Evolutionary conservation across 495 filamentous ascomycete genomes (phyloP), one percentile per base, ranked within the genome.

Genomic region (Tuber indicum): DNA sequence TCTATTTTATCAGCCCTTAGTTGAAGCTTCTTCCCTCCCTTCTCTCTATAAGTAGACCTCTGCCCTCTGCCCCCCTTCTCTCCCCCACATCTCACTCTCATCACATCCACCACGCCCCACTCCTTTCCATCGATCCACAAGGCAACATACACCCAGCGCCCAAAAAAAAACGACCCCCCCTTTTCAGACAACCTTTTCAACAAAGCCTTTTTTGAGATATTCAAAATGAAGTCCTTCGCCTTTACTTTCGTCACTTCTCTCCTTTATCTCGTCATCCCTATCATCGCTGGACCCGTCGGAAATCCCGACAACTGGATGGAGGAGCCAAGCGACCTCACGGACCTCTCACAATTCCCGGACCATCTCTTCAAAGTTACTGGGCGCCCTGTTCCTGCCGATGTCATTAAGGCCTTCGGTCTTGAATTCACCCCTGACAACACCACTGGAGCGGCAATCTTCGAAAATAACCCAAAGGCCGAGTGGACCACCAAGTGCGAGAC

Each of bases 401-500:
- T 66, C 26, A 10, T 66, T 14, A 16, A 66, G 26, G 58, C 58
- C 17, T 66, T 36, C 58, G 58, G 58, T 66, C 58, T 66, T 26
- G 58, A 66, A 36, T 36, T 66, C 26, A 32, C 58, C 32, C 58
- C 26, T 4, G 32, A 17, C 14, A 36, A 66, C 58, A 66, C 58
- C 26, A 66, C 58, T 3, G 58, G 58, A 66, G 26, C 14, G 26
- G 26, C 58, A 66, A 66, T 66, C 12, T 36, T 66, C 32, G 58
- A 36, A 66, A 36, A 19, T 2, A 19, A 32, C 14, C 26, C 26
- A 66, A 19, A 8, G n/a, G 58, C 58, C 26, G 26, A 66, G 26
- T 66, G 58, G 58, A 66, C 12, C 58, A 66, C 58, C 26, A 66
- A 66, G 58, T 66, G 58, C n/a, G 58, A 66, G 26, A 66, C 58